phyloP scores from a whole-genome alignment of 345 rosid genomes.

The Brassica rapa region DNA sequence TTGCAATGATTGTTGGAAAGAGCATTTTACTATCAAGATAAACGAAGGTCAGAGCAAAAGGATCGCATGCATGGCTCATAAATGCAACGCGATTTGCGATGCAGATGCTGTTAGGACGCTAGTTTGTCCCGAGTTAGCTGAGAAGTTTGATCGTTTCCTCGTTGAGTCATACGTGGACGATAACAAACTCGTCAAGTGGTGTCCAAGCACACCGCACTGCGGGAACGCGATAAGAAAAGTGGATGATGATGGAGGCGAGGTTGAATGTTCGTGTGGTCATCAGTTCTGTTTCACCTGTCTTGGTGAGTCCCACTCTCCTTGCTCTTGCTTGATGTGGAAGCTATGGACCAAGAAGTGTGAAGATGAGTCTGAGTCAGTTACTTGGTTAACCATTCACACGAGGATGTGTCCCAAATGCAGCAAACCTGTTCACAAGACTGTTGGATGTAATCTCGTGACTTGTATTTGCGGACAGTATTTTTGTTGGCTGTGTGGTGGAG shows the following conservation, averaged over 20 bases:
- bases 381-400: constrained; percentile 56
- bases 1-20: constrained; percentile 89
- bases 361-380: constrained; percentile 57
- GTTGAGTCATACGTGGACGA: constrained; percentile 95
- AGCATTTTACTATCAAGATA: constrained; percentile 81
- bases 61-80: constrained; percentile 87
- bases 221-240: constrained; percentile 81
- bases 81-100: constrained; percentile 83
- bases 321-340: constrained; percentile 96
- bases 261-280: constrained; percentile 83
- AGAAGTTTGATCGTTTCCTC: constrained; percentile 87
- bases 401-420: constrained; percentile 65
- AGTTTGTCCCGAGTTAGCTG: constrained; percentile 79
- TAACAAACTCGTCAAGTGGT: constrained; percentile 94
- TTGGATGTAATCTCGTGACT: constrained; percentile 63
- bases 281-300: constrained; percentile 92
- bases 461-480: constrained; percentile 64
- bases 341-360: constrained; percentile 78
- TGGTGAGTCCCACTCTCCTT: constrained; percentile 82
- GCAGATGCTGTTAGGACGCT: constrained; percentile 73
- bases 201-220: constrained; percentile 92
- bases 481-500: constrained; percentile 73
- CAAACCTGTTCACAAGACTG: constrained; percentile 59
- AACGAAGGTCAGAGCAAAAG: constrained; percentile 92
- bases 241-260: constrained; percentile 81